Conservation (phyloP, 345 rosid genomes). For the Crucihimalaya himalaica region DNA sequence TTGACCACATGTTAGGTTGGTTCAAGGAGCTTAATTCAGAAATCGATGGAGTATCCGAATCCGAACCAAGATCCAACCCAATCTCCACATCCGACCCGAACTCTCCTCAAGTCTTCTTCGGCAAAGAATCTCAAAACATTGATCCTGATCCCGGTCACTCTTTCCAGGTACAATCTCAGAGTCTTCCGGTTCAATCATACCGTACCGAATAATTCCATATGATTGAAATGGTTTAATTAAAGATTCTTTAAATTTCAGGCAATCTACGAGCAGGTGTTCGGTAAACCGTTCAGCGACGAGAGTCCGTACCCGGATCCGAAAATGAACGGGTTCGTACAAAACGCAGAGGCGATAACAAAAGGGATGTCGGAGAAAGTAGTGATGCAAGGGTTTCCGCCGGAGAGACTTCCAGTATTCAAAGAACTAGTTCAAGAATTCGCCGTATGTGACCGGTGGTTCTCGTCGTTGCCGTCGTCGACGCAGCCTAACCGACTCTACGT, state of each 20-base stretch:
- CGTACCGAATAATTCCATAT: not conserved
- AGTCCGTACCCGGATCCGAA: conserved; percentile 32
- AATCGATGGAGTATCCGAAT: conserved; percentile 64
- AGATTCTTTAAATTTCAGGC: conserved; percentile 35
- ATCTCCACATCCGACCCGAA: conserved; percentile 58
- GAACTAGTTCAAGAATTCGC: conserved; percentile 64
- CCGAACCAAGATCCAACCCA: conserved; percentile 75
- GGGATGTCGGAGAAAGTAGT: conserved; percentile 64
- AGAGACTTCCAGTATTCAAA: conserved; percentile 59
- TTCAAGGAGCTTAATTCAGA: conserved; percentile 61
- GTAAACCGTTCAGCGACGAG: conserved; percentile 45
- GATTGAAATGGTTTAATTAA: not conserved
- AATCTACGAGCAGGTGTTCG: conserved; percentile 72
- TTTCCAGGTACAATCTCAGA: conserved; percentile 50
- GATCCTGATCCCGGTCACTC: conserved; percentile 81
- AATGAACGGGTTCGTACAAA: conserved; percentile 73
- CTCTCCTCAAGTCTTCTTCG: conserved; percentile 48
- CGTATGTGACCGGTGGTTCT: conserved; percentile 78
- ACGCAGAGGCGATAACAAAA: conserved; percentile 49
- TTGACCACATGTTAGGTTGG: conserved; percentile 96
- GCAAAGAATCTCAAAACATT: conserved; percentile 55
- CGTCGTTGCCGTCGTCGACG: conserved; percentile 66
- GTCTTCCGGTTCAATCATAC: not conserved
- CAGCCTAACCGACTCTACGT: conserved; percentile 70
- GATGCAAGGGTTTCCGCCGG: conserved; percentile 79